Percentiles rank a stretch among this genome's conserved stretches.
These are phyloP conservation scores for Marsdenia floribunda DNA, from an alignment of 257 asterid genomes.

Conservation along the genomic window DNA sequence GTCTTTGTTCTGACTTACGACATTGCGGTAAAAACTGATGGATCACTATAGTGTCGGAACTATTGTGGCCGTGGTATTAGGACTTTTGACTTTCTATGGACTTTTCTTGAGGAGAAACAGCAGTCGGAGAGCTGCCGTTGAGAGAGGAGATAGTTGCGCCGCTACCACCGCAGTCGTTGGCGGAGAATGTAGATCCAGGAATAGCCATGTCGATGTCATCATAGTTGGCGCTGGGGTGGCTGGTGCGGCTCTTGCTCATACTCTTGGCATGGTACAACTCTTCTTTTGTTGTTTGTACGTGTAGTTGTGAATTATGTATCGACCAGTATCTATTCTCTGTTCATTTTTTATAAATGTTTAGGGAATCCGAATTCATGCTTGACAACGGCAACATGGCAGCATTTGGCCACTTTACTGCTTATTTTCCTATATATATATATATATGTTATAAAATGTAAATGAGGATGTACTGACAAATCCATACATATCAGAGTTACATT, in stretches of 20 bases:
- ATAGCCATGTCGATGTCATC: constrained; percentile 35
- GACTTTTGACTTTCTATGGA: constrained; percentile 31
- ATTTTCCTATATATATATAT: not conserved
- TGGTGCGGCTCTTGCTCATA: constrained; percentile 71
- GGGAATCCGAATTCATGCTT: constrained; percentile 1
- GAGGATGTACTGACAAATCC: not conserved
- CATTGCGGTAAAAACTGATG: constrained; percentile 41
- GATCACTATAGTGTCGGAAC: constrained; percentile 42
- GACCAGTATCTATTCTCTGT: not conserved
- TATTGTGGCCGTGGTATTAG: constrained; percentile 36
- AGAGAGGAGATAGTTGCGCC: not conserved
- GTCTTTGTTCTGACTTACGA: constrained; percentile 4
- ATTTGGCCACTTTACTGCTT: not conserved
- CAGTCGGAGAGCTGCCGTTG: constrained; percentile 15
- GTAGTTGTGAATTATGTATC: not conserved
- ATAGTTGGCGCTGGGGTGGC: constrained; percentile 67
- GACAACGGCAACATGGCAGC: not conserved
- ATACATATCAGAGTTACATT: not conserved
- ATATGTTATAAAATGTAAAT: not conserved
- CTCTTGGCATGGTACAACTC: constrained; percentile 59
- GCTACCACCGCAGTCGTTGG: constrained; percentile 38
- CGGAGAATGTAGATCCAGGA: constrained; percentile 42
- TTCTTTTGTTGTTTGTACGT: not conserved
- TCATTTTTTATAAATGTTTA: not conserved
- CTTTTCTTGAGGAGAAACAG: constrained; percentile 19